These are phyloP conservation scores for Ophiocordyceps robertsii DNA, from an alignment of 2,329 filamentous ascomycete species.

Conservation along the genomic window DNA sequence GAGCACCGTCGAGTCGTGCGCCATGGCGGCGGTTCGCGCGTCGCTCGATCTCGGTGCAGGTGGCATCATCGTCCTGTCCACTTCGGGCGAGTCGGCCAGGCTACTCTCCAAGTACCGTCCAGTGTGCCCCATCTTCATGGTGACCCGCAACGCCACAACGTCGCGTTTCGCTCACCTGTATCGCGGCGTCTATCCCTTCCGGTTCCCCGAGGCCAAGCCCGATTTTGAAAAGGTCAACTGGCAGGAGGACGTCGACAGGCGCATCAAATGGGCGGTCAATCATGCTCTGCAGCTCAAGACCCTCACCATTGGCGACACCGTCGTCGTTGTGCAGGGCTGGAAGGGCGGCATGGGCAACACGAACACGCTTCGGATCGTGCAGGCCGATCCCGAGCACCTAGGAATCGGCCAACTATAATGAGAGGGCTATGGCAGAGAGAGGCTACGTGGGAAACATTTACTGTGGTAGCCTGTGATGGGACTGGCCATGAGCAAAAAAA, in stretches of 20 bases:
- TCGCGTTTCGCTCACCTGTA: constrained; percentile 90
- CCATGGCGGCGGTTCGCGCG: constrained; percentile 92
- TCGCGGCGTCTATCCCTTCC: constrained; percentile 95
- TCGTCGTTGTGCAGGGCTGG: constrained; percentile 83
- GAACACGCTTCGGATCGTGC: constrained; percentile 60
- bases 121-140: constrained; percentile 99
- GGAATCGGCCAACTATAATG: constrained; percentile 32
- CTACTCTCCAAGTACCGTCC: constrained; percentile 97
- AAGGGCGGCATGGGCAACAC: constrained; percentile 86
- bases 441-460: not conserved
- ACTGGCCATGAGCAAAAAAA: no score
- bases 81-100: constrained; percentile 86
- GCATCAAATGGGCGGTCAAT: constrained; percentile 92
- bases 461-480: no score
- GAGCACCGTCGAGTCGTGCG: constrained; percentile 81
- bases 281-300: constrained; percentile 75
- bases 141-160: constrained; percentile 74
- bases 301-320: constrained; percentile 56
- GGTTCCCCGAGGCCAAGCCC: constrained; percentile 84
- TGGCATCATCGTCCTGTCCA: constrained; percentile 91
- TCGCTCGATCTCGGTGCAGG: constrained; percentile 94
- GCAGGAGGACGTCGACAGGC: constrained; percentile 97
- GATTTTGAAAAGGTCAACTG: constrained; percentile 88
- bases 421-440: not conserved
- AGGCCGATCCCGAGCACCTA: constrained; percentile 44